phyloP scores from a whole-genome alignment of 129 eudicot genomes.

The Scalesia atractyloides region DNA sequence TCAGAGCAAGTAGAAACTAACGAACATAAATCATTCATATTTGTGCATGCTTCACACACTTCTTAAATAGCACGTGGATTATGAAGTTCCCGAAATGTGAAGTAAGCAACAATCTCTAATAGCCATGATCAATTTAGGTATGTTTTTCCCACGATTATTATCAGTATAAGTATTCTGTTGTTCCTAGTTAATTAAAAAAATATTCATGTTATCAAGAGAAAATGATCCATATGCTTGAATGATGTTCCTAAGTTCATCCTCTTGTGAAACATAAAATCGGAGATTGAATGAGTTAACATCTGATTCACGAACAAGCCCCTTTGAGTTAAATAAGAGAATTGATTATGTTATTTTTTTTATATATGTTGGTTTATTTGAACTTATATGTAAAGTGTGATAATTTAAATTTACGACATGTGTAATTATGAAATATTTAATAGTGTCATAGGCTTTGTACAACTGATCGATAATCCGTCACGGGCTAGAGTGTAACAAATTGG shows the following conservation, averaged over 20 bases:
- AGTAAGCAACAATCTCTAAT: neutral
- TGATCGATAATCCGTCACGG: too few species aligned
- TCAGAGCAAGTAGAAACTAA: too few species aligned
- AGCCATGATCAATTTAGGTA: neutral
- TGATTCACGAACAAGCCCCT: neutral
- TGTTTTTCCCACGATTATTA: neutral
- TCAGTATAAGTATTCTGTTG: neutral
- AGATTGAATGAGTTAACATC: slow-evolving; percentile 12
- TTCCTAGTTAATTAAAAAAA: neutral
- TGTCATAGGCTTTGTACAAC: too few species aligned
- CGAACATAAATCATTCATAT: too few species aligned
- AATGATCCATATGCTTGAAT: neutral
- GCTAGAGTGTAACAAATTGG: too few species aligned
- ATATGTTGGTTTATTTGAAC: too few species aligned
- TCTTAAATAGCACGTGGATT: neutral
- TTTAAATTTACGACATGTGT: too few species aligned
- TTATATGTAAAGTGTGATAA: too few species aligned
- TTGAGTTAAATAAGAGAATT: neutral
- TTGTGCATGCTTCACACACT: neutral
- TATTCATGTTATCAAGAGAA: neutral
- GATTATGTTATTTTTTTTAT: too few species aligned
- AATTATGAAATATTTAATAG: too few species aligned
- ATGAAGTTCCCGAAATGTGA: neutral
- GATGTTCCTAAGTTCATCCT: neutral
- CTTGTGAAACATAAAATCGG: neutral